Conservation (phyloP, 176 grass and related monocot species). For the Luzula sylvatica region DNA sequence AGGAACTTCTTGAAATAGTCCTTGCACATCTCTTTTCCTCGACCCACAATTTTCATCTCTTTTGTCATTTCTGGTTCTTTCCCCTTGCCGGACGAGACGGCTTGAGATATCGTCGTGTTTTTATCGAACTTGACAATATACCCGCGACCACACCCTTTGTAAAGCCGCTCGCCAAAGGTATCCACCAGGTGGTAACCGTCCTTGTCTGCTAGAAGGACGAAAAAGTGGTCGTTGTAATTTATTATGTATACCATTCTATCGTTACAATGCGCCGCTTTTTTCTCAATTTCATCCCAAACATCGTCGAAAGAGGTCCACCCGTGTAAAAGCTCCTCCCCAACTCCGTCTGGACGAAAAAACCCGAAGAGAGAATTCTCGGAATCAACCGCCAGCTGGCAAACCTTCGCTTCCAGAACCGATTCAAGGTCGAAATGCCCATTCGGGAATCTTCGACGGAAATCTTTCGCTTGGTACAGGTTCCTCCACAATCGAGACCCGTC, state of each 20-base stretch:
- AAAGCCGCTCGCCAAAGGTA: slow-evolving; percentile 86
- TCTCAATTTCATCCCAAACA: slow-evolving; percentile 91
- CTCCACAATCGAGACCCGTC: slow-evolving; percentile 96
- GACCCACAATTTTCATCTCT: too few relatives aligned
- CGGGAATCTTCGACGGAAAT: slow-evolving; percentile 51
- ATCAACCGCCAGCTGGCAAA: slow-evolving; percentile 51
- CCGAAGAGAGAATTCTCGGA: slow-evolving; percentile 74
- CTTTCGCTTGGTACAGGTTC: slow-evolving; percentile 67
- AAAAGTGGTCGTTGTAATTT: slow-evolving; percentile 95
- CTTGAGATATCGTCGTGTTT: slow-evolving; percentile 49
- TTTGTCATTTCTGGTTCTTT: slow-evolving; percentile 28
- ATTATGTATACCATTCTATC: slow-evolving; percentile 66
- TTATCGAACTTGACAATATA: slow-evolving; percentile 87
- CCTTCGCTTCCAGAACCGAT: slow-evolving; percentile 70
- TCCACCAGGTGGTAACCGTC: slow-evolving; percentile 73
- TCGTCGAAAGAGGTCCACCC: slow-evolving; percentile 80
- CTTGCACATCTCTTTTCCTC: slow-evolving; percentile 77
- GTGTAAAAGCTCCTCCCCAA: slow-evolving; percentile 57
- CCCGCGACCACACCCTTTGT: slow-evolving; percentile 69
- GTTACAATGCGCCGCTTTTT: slow-evolving; percentile 26
- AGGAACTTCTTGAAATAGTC: slow-evolving; percentile 94
- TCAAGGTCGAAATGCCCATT: slow-evolving; percentile 98
- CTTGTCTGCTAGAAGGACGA: slow-evolving; percentile 60
- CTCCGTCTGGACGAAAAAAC: slow-evolving; percentile 79
- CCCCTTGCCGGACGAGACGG: slow-evolving; percentile 14